Evolutionary conservation across 345 rosid genomes (phyloP), one percentile per base, ranked within the genome.

Genomic region (Eucalyptus paniculata): DNA sequence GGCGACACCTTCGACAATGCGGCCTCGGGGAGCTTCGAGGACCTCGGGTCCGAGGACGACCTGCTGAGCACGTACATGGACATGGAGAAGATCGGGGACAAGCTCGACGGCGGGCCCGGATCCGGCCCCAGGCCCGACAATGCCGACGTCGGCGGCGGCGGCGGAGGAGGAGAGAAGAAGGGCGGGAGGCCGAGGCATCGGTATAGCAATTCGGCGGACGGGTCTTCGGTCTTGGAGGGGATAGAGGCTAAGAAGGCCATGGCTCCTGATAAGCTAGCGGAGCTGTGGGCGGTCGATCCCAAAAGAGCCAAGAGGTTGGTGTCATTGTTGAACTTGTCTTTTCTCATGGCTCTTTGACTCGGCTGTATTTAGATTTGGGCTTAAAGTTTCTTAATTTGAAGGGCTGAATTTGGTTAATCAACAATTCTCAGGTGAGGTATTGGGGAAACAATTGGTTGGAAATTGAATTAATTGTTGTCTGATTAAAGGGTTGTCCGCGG

Each of bases 161-260:
- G 92, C 13, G 89, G 92, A 23, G 50, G 88, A 19, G 89, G 88
- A 16, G 88, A 88, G 18, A 94, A 87, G 18, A 89, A 87, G 45
- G 90, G 82, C 5, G 77, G 81, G 65, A 90, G 93, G 88, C 93
- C 94, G 30, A 90, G 97, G 86, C 99, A 97, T 87, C 91, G 97
- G 88, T 93, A 97, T 86, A 97, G 99, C 93, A 95, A 95, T 88
- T 97, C 99, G 21, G 93, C 94, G 86, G 99, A 95, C 88, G 97
- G 97, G n/a, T 93, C 94, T 19, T 93, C 95, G 87, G 88, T 88
- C 51, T 51, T 92, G 93, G 98, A 96, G 88, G 93, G 97, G 6
- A 94, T 97, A 42, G 98, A 98, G 90, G 97, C 98, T 10, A 96
- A 96, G 93, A 98, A 96, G 94, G 99, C 99, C 88, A 96, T 98